phyloP scores from a whole-genome alignment of 495 filamentous ascomycete species.

The Lasiosphaeria ovina region DNA sequence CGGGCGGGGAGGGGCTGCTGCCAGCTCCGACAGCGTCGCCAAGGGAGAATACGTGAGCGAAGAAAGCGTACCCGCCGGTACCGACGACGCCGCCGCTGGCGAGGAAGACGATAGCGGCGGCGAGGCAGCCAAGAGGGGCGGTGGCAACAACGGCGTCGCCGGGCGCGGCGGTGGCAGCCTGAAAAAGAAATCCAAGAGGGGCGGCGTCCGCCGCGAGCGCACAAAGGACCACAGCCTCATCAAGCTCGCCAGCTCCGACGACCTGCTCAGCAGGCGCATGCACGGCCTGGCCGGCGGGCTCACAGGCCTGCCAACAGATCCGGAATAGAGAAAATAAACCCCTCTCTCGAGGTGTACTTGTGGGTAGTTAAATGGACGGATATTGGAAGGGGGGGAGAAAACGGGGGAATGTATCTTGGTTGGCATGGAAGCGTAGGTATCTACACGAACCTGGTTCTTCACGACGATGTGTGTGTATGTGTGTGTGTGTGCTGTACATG shows the following conservation, averaged over 20 bases:
- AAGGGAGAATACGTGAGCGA: too few relatives aligned
- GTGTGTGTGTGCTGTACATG: too few relatives aligned
- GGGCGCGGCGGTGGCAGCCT: slow-evolving; percentile 25
- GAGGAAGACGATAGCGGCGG: neutral
- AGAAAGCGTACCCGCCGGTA: too few relatives aligned
- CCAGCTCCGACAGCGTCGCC: neutral
- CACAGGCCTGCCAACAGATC: slow-evolving; percentile 61
- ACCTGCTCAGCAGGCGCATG: slow-evolving; percentile 82
- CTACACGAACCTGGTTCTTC: too few relatives aligned
- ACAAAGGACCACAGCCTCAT: slow-evolving; percentile 56
- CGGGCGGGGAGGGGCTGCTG: neutral
- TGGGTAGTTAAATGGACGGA: too few relatives aligned
- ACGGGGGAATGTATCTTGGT: too few relatives aligned
- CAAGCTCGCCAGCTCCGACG: slow-evolving; percentile 77
- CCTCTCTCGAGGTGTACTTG: too few relatives aligned
- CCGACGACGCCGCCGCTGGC: too few relatives aligned
- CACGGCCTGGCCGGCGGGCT: slow-evolving; percentile 74
- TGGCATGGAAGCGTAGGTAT: too few relatives aligned
- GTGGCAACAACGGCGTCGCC: neutral
- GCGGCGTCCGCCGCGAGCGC: neutral
- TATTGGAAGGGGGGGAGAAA: too few relatives aligned
- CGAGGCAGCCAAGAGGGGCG: neutral
- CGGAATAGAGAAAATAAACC: slow-evolving; percentile 23
- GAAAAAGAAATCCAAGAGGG: slow-evolving; percentile 20
- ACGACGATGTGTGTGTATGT: too few relatives aligned